Evolutionary conservation across 1,139 yeast species (phyloP).

Genomic region (Nakaseomyces sp.): DNA sequence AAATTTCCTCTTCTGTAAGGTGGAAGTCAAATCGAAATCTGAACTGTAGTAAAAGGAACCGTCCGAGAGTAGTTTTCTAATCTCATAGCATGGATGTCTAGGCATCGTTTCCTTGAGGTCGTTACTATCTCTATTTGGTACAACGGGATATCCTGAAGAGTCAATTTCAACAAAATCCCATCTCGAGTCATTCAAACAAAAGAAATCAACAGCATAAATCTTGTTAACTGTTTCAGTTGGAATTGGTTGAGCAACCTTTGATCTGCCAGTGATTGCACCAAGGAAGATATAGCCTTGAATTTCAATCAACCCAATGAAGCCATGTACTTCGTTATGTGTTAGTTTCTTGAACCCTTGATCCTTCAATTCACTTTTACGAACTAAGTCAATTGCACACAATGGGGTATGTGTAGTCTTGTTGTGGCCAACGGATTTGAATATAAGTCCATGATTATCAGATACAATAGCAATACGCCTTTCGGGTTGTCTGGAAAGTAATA

Average conservation of each 20-base stretch:
- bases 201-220: conserved; percentile 77
- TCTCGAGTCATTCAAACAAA: conserved; percentile 56
- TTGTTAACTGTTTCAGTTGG: conserved; percentile 71
- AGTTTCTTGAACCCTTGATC: conserved; percentile 37
- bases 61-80: conserved; percentile 66
- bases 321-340: conserved; percentile 52
- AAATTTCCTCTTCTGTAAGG: conserved; percentile 68
- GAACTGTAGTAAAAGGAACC: conserved; percentile 92
- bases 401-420: conserved; percentile 12
- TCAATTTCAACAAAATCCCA: conserved; percentile 77
- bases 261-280: conserved; percentile 68
- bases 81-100: conserved; percentile 78
- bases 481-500: conserved; percentile 21
- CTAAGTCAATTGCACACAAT: conserved; percentile 26
- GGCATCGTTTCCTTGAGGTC: conserved; percentile 22
- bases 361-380: conserved; percentile 22
- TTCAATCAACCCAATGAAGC: conserved; percentile 78
- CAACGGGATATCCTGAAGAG: conserved; percentile 51
- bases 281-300: conserved; percentile 60
- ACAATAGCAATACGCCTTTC: conserved; percentile 28
- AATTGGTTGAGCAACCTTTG: conserved; percentile 77
- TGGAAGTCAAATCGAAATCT: conserved; percentile 82
- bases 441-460: conserved; percentile 25
- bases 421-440: conserved; percentile 20
- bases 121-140: conserved; percentile 25